Evolutionary conservation across 1,284 basidiomycete genomes (phyloP).

Genomic region (Ganoderma lucidum): DNA sequence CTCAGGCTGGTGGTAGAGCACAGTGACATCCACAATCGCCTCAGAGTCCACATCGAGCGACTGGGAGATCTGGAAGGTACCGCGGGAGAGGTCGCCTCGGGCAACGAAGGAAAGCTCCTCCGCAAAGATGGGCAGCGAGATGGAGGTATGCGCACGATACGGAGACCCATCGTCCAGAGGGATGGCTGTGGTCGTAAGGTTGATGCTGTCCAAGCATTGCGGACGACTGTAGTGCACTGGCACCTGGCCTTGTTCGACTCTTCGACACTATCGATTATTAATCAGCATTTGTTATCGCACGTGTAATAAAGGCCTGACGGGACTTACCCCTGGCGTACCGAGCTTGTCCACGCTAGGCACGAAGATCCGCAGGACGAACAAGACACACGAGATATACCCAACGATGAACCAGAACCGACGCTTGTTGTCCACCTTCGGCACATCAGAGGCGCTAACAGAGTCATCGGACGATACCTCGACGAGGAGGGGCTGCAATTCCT

Average conservation of each 20-base stretch:
- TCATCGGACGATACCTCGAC: not conserved
- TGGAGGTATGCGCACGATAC: constrained; percentile 23
- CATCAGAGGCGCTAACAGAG: not conserved
- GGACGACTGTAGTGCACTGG: not conserved
- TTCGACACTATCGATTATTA: not conserved
- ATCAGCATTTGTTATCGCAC: not conserved
- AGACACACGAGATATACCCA: constrained; percentile 19
- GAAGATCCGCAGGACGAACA: constrained; percentile 10
- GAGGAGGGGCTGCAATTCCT: not conserved
- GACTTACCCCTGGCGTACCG: not conserved
- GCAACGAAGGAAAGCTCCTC: constrained; percentile 38
- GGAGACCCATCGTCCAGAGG: not conserved
- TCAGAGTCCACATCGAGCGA: constrained; percentile 18
- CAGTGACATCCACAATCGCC: constrained; percentile 34
- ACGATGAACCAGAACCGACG: constrained; percentile 27
- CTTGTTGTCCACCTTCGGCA: constrained; percentile 20
- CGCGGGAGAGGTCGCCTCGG: constrained; percentile 35
- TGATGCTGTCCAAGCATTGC: constrained; percentile 8
- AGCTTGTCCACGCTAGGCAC: too few species aligned
- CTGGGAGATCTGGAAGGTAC: constrained; percentile 34
- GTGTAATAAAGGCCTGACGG: not conserved
- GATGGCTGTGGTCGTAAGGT: not conserved
- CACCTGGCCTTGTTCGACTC: not conserved
- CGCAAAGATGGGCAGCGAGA: constrained; percentile 37
- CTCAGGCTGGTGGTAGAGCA: constrained; percentile 28